Evolutionary conservation across 345 rosid species (phyloP).

Genomic region (Moricandia moricandioides): DNA sequence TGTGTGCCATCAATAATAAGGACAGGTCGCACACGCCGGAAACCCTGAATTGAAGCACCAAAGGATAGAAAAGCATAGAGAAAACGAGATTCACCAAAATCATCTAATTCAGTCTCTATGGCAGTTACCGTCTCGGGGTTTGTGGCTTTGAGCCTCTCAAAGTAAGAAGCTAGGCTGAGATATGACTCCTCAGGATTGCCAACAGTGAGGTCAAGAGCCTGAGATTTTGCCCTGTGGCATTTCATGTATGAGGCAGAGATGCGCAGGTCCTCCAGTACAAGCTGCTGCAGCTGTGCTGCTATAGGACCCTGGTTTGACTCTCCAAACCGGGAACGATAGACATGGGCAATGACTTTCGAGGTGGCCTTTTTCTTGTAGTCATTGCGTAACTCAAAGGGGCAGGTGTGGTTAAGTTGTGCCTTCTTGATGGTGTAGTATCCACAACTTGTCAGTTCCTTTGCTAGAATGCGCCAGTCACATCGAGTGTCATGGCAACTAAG

Average conservation of each 20-base stretch:
- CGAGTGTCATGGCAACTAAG: rapidly evolving
- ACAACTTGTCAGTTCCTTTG: rapidly evolving
- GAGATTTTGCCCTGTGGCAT: too few species aligned
- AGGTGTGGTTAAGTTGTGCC: background rate
- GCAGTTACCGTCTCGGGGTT: too few species aligned
- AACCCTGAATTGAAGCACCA: background rate
- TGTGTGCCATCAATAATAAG: background rate
- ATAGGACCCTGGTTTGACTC: rapidly evolving
- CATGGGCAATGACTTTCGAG: background rate
- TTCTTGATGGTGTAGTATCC: background rate
- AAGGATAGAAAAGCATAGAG: background rate
- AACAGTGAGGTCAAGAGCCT: background rate
- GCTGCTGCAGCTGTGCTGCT: background rate
- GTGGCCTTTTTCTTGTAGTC: background rate
- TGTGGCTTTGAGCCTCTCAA: too few species aligned
- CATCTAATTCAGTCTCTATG: too few species aligned
- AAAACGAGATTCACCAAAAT: too few species aligned
- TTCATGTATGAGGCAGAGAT: background rate
- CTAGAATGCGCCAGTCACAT: background rate
- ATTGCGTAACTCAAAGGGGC: background rate
- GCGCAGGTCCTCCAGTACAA: background rate
- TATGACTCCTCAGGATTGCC: background rate
- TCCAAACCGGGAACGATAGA: background rate
- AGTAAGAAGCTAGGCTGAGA: too few species aligned
- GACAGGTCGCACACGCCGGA: background rate